A percentile compares a stretch with the other conserved stretches of the same genome.
These are phyloP conservation scores for Scalesia atractyloides DNA, from an alignment of 129 eudicot genomes.

Conservation along the genomic window DNA sequence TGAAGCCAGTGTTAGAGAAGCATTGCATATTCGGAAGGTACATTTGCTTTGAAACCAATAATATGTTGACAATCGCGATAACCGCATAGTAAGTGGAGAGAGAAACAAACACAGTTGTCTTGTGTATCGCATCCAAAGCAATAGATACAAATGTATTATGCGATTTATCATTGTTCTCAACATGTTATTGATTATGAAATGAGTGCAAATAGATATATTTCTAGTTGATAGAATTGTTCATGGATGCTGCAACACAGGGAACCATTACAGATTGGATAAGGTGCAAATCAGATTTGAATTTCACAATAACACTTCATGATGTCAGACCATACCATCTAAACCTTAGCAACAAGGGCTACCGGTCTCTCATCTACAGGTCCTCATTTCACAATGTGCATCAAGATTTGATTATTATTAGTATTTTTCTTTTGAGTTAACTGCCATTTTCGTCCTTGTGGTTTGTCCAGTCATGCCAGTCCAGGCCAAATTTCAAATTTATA, in stretches of 20 bases:
- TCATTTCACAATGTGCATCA: neutral
- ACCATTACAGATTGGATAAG: conserved; percentile 40
- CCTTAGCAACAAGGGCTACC: conserved; percentile 50
- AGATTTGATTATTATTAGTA: neutral
- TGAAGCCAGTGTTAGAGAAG: conserved; percentile 4
- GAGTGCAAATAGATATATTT: too few relatives aligned
- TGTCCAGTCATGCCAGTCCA: too few relatives aligned
- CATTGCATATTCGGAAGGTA: conserved; percentile 48
- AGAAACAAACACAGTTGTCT: too few relatives aligned
- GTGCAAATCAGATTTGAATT: conserved; percentile 30
- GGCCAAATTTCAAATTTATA: too few relatives aligned
- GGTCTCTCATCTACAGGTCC: conserved; percentile 57
- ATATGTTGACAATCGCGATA: neutral
- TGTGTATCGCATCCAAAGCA: too few relatives aligned
- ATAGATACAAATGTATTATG: too few relatives aligned
- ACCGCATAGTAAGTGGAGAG: neutral
- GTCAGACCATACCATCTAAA: conserved; percentile 44
- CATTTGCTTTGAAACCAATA: neutral
- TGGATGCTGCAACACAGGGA: conserved; percentile 28
- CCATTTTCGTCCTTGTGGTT: too few relatives aligned
- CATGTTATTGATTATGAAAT: too few relatives aligned
- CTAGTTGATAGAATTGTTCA: neutral
- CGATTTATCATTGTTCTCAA: too few relatives aligned
- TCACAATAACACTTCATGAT: conserved; percentile 15
- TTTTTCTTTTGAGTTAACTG: too few relatives aligned